These are phyloP conservation scores for Aspergillus mulundensis DNA, from an alignment of 495 filamentous ascomycete species.

Conservation along the genomic window DNA sequence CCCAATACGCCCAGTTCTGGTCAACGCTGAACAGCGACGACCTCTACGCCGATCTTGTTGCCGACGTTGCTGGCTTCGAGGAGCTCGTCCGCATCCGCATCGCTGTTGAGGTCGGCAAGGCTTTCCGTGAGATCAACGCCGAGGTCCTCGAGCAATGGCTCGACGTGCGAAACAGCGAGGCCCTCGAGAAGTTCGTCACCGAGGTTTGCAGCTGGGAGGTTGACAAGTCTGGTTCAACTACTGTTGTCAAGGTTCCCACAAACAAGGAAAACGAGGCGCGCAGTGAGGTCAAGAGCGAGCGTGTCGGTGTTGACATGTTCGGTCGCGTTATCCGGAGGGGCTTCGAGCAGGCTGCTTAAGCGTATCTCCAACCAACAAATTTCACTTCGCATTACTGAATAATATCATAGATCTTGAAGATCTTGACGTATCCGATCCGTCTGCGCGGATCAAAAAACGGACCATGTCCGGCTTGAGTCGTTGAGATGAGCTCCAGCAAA, in stretches of 20 bases:
- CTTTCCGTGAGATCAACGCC: slow-evolving; percentile 76
- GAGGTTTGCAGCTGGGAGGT: slow-evolving; percentile 88
- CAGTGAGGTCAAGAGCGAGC: slow-evolving; percentile 92
- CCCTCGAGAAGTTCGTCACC: slow-evolving; percentile 73
- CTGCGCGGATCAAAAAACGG: slow-evolving; percentile 8
- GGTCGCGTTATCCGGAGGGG: slow-evolving; percentile 83
- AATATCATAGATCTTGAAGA: slow-evolving; percentile 16
- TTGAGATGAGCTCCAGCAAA: slow-evolving; percentile 19
- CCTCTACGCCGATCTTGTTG: slow-evolving; percentile 90
- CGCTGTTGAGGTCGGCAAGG: slow-evolving; percentile 81
- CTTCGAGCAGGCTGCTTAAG: slow-evolving; percentile 80
- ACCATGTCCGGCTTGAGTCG: slow-evolving; percentile 11
- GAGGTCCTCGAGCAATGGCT: slow-evolving; percentile 82
- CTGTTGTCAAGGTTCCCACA: slow-evolving; percentile 69
- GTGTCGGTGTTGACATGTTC: slow-evolving; percentile 71
- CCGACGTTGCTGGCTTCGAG: slow-evolving; percentile 94
- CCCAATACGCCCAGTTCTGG: slow-evolving; percentile 92
- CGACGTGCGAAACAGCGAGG: slow-evolving; percentile 63
- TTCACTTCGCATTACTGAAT: slow-evolving; percentile 1
- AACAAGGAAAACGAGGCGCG: slow-evolving; percentile 99
- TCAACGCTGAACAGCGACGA: slow-evolving; percentile 86
- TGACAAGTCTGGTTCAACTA: slow-evolving; percentile 36
- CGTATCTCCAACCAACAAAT: not conserved
- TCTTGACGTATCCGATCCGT: slow-evolving; percentile 12
- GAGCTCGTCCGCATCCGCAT: slow-evolving; percentile 92